These are phyloP conservation scores for Cantharellus anzutake DNA, from an alignment of 768 basidiomycete species.

Conservation along the genomic window DNA sequence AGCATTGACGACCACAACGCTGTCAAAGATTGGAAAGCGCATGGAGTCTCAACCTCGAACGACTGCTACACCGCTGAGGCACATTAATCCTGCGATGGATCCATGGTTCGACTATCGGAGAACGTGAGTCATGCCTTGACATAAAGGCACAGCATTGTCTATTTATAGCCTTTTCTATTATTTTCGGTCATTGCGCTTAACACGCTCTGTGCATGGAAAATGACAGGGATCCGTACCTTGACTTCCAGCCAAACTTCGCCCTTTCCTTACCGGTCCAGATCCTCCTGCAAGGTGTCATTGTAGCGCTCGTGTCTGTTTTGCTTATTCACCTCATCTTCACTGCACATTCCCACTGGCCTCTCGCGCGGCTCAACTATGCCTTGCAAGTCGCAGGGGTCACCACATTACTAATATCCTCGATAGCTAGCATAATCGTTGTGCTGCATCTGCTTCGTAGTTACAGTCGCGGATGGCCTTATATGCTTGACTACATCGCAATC, in stretches of 20 bases:
- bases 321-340: constrained; percentile 89
- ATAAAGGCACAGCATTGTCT: too few relatives aligned
- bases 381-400: constrained; percentile 74
- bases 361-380: constrained; percentile 80
- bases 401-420: constrained; percentile 56
- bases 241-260: constrained; percentile 60
- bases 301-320: constrained; percentile 74
- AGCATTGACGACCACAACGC: too few relatives aligned
- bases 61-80: too few relatives aligned
- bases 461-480: constrained; percentile 79
- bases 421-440: constrained; percentile 61
- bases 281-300: constrained; percentile 61
- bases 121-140: too few relatives aligned
- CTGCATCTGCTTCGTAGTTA: constrained; percentile 37
- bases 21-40: too few relatives aligned
- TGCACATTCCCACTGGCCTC: constrained; percentile 86
- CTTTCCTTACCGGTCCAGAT: constrained; percentile 85
- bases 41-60: too few relatives aligned
- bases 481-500: constrained; percentile 82
- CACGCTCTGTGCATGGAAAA: too few relatives aligned
- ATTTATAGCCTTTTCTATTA: too few relatives aligned
- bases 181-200: too few relatives aligned
- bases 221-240: constrained; percentile 49
- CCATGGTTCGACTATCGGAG: too few relatives aligned
- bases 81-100: too few relatives aligned